Conservation (phyloP, 495 filamentous ascomycete species). For the Collariella sp. region DNA sequence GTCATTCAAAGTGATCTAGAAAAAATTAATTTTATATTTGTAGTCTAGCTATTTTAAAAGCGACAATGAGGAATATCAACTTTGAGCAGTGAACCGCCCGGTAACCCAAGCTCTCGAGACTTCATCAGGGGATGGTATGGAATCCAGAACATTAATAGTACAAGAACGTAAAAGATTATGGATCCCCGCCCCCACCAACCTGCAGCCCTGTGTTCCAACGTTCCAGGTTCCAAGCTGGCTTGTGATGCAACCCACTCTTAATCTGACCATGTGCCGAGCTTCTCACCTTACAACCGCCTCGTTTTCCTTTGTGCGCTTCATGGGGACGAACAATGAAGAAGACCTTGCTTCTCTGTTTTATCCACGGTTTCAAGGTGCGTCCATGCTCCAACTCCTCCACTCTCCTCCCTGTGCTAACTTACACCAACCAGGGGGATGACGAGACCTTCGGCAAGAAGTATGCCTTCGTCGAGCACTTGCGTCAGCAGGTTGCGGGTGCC, state of each 20-base stretch:
- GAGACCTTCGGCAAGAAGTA: conserved; percentile 64
- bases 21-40: no score
- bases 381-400: not conserved
- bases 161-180: no score
- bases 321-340: conserved; percentile 61
- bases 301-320: conserved; percentile 5
- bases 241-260: not conserved
- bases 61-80: no score
- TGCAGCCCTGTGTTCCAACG: not conserved
- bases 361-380: conserved; percentile 92
- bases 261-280: not conserved
- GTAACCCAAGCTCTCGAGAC: no score
- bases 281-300: not conserved
- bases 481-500: conserved; percentile 55
- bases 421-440: conserved; percentile 60
- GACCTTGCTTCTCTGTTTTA: conserved; percentile 83
- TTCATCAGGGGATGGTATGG: no score
- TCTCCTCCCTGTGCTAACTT: not conserved
- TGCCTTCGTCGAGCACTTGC: conserved; percentile 66
- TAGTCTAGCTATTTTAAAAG: no score
- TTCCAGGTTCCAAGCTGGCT: no score
- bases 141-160: no score
- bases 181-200: not conserved
- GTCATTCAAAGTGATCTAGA: no score
- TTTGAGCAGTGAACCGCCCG: no score